A percentile compares a stretch with the other conserved stretches of the same genome.
Conservation (phyloP, 2,329 filamentous ascomycete species). For the Ascomycota sp. region DNA sequence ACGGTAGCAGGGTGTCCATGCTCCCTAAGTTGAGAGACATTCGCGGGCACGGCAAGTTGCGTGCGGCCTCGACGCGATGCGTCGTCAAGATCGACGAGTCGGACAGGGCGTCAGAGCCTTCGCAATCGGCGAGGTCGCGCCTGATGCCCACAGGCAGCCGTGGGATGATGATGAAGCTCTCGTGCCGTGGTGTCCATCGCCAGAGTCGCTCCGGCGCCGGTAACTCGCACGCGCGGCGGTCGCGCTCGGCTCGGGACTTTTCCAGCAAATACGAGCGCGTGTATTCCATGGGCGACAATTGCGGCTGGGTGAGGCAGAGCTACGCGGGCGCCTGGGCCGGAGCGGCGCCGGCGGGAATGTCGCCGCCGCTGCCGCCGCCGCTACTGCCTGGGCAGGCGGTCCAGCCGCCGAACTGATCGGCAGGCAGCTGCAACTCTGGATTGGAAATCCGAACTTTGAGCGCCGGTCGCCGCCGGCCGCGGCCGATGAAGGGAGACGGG, state of each 20-base stretch:
- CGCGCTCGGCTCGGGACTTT: constrained; percentile 9
- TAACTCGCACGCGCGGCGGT: constrained; percentile 9
- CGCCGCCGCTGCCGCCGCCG: background rate
- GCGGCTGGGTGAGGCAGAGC: constrained; percentile 8
- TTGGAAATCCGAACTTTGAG: background rate
- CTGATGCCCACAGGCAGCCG: constrained; percentile 10
- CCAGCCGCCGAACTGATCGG: too few species aligned
- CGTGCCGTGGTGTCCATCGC: constrained; percentile 15
- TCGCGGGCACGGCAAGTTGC: constrained; percentile 8
- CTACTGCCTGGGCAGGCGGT: background rate
- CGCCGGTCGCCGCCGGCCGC: background rate
- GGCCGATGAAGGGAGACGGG: background rate
- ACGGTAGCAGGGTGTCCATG: constrained; percentile 7
- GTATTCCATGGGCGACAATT: constrained; percentile 21
- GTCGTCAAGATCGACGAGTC: background rate
- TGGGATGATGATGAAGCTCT: constrained; percentile 17
- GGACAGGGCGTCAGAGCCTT: background rate
- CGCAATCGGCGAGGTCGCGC: constrained; percentile 2
- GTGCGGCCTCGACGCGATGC: too few species aligned
- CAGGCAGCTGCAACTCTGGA: background rate
- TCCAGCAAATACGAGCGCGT: constrained; percentile 14
- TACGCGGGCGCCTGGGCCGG: too few species aligned
- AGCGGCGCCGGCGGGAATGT: background rate
- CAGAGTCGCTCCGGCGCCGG: constrained; percentile 10
- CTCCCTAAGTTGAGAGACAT: constrained; percentile 13